Base-by-base conservation (phyloP, 2,329 filamentous ascomycete genomes). In the Apiospora hydei region DNA sequence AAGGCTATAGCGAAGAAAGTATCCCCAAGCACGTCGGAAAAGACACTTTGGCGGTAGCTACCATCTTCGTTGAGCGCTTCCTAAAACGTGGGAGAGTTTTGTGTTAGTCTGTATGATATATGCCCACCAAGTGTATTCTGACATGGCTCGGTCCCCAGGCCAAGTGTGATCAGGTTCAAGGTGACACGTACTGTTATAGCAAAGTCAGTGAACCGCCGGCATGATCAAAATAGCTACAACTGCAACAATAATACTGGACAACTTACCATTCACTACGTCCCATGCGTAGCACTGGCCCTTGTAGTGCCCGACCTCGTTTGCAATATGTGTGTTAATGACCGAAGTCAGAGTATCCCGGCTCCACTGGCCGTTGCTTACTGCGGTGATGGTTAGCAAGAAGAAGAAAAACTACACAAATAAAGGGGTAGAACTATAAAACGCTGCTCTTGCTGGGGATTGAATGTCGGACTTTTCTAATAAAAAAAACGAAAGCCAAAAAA, bases 31-130 rank as follows among this genome's bases (percentile, higher is more conserved):
- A 85, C 85, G 34, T 85, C 78, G 78, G 86, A 86, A 81, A 90
- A 92, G 73, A 90, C 84, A 71, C 80, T 84, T 72, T 83, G 76
- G 71, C 89, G 84, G 80, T 83, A 88, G 13, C 83, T 85, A 16
- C 88, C 89, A 75, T 88, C 85, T 24, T 91, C 90, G 71, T 87
- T 85, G 51, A 90, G 84, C 3, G 86, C 88, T 82, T 92, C 90
- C 67, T 69, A 49, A 6, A 49, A 34, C 8, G 21, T 13, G 14
- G 21, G 2, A 4, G 38, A 3, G 24, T 0, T 16, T 38, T 8
- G 10, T 14, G 34, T 64, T 64, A 64, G 57, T 2, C 1, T 14
- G 18, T 14, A 11, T 10, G 3, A n/a, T 10, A 41, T 41, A 24
- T n/a, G n/a, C 18, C 8, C 18, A 2, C 7, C 8, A 18, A n/a